Evolutionary conservation across 148 eudicot species (phyloP), one percentile per base, ranked within the genome.

Genomic region (Linanthus parryae): DNA sequence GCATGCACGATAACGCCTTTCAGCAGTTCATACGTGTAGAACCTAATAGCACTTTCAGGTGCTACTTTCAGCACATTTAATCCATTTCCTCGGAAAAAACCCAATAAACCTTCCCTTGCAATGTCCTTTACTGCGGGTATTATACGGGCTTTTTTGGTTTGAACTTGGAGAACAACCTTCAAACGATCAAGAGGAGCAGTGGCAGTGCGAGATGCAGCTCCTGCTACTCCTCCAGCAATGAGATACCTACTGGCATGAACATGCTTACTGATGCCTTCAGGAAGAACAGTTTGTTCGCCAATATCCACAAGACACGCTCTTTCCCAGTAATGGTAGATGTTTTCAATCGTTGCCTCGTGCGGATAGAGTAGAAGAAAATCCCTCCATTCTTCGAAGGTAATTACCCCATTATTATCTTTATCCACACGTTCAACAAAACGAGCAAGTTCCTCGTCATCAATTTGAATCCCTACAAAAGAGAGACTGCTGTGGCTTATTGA

Each of bases 361-460:
- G 95, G 95, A 54, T 82, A 85, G 33, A 85, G 79, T 16, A 85
- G 64, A 60, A 85, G 86, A 64, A 85, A 85, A 73, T 85, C 89
- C 58, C 95, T 77, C 95, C 95, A 85, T 39, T 85, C 95, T 66
- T 85, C 89, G 70, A 82, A 85, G 21, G 95, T 85, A 22, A 85
- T 85, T 12, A 85, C 79, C 39, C 95, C 95, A 70, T 85, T 74
- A 56, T 85, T 82, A 70, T 82, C 95, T 62, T 85, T 82, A 48
- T 85, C 95, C 44, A 85, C 95, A 55, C 62, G 89, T 56, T 85
- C 95, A 47, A 85, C 89, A 79, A 85, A 85, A 52, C 66, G 72
- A 17, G 89, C 95, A 42, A 85, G 79, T 62, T 85, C 95, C 38
- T 82, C 86, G 38, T 85, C 95, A 66, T 79, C 74, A 43, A 85